Base-by-base conservation (phyloP, 192 early-diverging fungal species). In the Gamsiella multidivaricata region DNA sequence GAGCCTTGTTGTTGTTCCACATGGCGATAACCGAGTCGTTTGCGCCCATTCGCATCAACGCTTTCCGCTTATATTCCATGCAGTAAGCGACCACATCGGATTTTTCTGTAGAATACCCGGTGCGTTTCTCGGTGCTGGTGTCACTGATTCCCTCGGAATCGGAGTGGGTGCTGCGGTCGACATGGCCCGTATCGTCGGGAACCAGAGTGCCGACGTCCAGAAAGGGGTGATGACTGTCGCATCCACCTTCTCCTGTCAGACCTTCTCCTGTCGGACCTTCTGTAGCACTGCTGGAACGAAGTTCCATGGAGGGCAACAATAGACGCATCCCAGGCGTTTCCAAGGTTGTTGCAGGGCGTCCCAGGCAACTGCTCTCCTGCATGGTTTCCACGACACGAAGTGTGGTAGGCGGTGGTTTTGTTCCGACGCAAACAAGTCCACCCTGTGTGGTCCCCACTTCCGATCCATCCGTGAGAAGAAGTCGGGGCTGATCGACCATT, bases 351-450 rank as follows among this genome's bases (percentile, higher is more conserved):
- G 41, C 6, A 66, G 53, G 3, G 72, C 65, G 41, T 76, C 58
- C 9, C 54, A 58, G 12, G 7, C 33, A 1, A 59, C 15, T 1
- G 25, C 43, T 12, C 25, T 37, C 20, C 57, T 55, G 39, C 65
- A 28, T 26, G 57, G 58, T 4, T 41, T 25, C 72, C 72, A 76
- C 1, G 63, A 43, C 12, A 76, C 42, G 43, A 67, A 67, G 26
- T 25, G 62, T 33, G 36, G 50, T 26, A 59, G 32, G 18, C 43
- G 41, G 26, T 10, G 0, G 53, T 55, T 65, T 29, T 10, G 7
- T 3, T 15, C 50, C 2, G 53, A 31, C 53, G 74, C 65, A 51
- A 78, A 78, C 0, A 78, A 39, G 36, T 78, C 74, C 1, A 63
- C 46, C 20, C 62, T 22, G 60, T 69, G 43, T 25, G 39, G 39